Base-by-base conservation (phyloP, 495 filamentous ascomycete genomes). In the Peziza echinospora region DNA sequence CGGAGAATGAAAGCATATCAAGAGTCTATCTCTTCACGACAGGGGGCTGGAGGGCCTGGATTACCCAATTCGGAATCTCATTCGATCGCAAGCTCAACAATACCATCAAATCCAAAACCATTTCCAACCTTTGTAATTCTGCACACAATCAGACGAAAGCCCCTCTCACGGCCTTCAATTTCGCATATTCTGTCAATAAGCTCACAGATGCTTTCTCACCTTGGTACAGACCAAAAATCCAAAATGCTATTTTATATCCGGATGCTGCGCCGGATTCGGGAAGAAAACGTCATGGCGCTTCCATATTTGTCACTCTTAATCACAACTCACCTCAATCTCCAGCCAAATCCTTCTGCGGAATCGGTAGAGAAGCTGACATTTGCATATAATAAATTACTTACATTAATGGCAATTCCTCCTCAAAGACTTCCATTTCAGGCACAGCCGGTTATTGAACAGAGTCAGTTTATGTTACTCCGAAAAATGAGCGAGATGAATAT, bases 391-490 rank as follows among this genome's bases (percentile, higher is more conserved):
- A 56, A 57, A 23, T 61, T 72, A 17, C 64, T 84, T 21, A 60
- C 60, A 10, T 54, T 75, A 16, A 59, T 83, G 26, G 67, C 78
- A n/a, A 24, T 70, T 16, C 71, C 72, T 5, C 54, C 71, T 13
- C 59, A 59, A 24, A 39, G 61, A 9, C 53, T 60, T 11, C 75
- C 77, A 1, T 75, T 70, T 42, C 54, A 62, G 11, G 68, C 66
- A 9, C 59, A 60, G 8, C 56, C 58, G 1, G 55, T 67, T 39
- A 72, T 74, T 49, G 68, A 81, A 49, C 67, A 64, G 45, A 74
- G 77, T 6, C 75, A 82, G 47, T 79, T 82, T 47, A 64, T 69
- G 26, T 57, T 82, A 3, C 62, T 83, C 4, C 61, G 65, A 45
- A 66, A 65, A 26, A 83, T 84, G 79, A 66, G 71, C 8, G 50